Conservation (phyloP, 441 rosid species). For the Adansonia madagascariensis region DNA sequence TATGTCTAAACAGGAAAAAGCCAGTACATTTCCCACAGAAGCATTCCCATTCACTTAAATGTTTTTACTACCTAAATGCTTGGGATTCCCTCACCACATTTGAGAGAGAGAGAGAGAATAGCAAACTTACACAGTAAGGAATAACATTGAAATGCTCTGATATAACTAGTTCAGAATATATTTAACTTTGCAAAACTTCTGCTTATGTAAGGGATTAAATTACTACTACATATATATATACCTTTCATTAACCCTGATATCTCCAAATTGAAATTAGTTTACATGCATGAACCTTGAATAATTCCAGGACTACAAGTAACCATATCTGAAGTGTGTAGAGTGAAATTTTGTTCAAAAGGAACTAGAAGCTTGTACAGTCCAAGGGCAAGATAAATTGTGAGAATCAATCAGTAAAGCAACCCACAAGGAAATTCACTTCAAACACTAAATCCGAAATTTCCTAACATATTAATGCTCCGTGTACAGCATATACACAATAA, state of each 20-base stretch:
- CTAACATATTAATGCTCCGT: background rate
- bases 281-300: background rate
- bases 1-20: constrained; percentile 7
- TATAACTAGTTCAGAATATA: background rate
- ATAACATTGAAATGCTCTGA: constrained; percentile 11
- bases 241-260: constrained; percentile 8
- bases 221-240: background rate
- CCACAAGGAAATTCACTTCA: background rate
- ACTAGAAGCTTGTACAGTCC: background rate
- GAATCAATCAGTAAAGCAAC: constrained; percentile 3
- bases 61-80: background rate
- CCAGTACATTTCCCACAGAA: background rate
- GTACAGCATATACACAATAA: background rate
- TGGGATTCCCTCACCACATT: background rate
- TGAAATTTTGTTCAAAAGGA: constrained; percentile 7
- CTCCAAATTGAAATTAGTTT: constrained; percentile 5
- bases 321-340: background rate
- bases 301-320: background rate
- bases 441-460: background rate
- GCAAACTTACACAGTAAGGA: background rate
- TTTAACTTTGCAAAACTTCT: background rate
- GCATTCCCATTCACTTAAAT: background rate
- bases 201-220: background rate
- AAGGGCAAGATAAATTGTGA: background rate
- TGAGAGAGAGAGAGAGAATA: background rate